phyloP scores from a whole-genome alignment of 331 rosid genomes.

The Rhamnella rubrinervis region DNA sequence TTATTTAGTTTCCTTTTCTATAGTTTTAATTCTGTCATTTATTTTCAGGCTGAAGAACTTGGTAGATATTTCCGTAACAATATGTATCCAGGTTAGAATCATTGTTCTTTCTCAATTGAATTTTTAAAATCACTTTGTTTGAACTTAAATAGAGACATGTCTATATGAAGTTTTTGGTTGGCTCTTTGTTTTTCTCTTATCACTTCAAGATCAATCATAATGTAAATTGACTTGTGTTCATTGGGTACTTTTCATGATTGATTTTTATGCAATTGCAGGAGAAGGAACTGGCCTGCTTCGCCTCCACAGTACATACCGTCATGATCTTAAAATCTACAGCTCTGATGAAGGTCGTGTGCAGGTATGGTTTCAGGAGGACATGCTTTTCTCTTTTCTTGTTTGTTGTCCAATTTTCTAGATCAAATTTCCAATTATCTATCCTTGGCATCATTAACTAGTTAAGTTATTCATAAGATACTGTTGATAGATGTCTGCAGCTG shows the following conservation, averaged over 20 bases:
- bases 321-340: slow-evolving; percentile 96
- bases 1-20: slow-evolving; percentile 10
- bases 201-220: neutral
- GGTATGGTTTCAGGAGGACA: slow-evolving; percentile 44
- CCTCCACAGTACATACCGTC: slow-evolving; percentile 97
- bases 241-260: slow-evolving; percentile 1
- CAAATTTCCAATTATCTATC: slow-evolving; percentile 12
- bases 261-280: slow-evolving; percentile 53
- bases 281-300: slow-evolving; percentile 99
- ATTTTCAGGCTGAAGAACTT: slow-evolving; percentile 92
- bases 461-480: slow-evolving; percentile 25
- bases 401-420: too few relatives aligned
- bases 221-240: neutral
- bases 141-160: neutral
- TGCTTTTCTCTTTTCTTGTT: slow-evolving; percentile 7
- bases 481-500: slow-evolving; percentile 99
- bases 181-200: neutral
- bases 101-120: slow-evolving; percentile 13
- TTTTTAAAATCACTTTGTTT: slow-evolving; percentile 1
- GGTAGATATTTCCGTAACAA: slow-evolving; percentile 96
- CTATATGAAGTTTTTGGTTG: neutral
- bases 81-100: slow-evolving; percentile 86
- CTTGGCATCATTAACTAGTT: slow-evolving; percentile 26
- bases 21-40: slow-evolving; percentile 20
- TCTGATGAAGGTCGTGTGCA: slow-evolving; percentile 99